A percentile compares a stretch with the other conserved stretches of the same genome.
These are phyloP conservation scores for Xenoacremonium recifei DNA, from an alignment of 2,329 filamentous ascomycete species.

Conservation along the genomic window DNA sequence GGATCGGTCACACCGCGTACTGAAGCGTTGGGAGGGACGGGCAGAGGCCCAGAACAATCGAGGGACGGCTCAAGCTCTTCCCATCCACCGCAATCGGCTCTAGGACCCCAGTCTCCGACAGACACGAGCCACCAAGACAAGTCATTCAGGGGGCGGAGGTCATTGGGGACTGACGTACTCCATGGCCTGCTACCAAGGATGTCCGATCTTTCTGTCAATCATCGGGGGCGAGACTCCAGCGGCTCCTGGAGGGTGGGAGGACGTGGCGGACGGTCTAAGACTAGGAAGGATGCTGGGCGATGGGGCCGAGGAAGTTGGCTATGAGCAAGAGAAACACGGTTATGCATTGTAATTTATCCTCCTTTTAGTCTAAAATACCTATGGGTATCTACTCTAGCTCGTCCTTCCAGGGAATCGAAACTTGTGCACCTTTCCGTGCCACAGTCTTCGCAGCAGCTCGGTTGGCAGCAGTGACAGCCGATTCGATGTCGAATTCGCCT, in stretches of 20 bases:
- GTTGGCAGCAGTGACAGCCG: conserved; percentile 56
- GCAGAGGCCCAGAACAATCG: background rate
- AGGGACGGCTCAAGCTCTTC: background rate
- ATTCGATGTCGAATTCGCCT: conserved; percentile 50
- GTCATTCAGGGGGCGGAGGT: conserved; percentile 20
- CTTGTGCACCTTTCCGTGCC: conserved; percentile 40
- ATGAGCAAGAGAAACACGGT: conserved; percentile 14
- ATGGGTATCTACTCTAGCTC: conserved; percentile 28
- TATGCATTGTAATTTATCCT: conserved; percentile 13
- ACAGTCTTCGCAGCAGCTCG: conserved; percentile 42
- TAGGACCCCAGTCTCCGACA: conserved; percentile 6
- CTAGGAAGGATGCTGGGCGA: conserved; percentile 25
- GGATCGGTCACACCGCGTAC: conserved; percentile 8
- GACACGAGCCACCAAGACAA: conserved; percentile 2
- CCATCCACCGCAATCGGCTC: conserved; percentile 1
- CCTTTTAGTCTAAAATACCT: conserved; percentile 12
- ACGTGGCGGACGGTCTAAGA: conserved; percentile 8
- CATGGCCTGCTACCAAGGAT: conserved; percentile 17
- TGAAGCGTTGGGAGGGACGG: background rate
- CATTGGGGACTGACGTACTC: conserved; percentile 19
- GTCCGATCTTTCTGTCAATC: conserved; percentile 11
- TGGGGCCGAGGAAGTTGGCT: conserved; percentile 32
- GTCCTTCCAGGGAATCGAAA: conserved; percentile 44
- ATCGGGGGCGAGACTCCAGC: conserved; percentile 9
- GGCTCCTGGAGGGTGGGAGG: conserved; percentile 10